Evolutionary conservation across 352 stramenopile genomes (phyloP).

Genomic region (Globisporangium camurandrum): DNA sequence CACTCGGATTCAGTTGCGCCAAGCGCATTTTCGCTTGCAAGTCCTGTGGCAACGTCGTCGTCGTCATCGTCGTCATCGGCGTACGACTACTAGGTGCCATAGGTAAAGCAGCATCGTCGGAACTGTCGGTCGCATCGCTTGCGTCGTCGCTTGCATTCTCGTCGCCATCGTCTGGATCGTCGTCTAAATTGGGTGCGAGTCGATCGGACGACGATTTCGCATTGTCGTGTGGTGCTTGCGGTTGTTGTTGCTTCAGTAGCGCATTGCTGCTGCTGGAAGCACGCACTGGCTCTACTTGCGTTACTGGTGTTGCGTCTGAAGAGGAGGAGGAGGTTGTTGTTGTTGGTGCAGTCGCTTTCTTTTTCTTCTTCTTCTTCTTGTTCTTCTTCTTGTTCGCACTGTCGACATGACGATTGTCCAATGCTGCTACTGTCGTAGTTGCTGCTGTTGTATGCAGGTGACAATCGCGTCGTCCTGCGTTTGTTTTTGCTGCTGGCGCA

Average conservation of each 20-base stretch:
- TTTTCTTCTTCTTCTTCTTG: conserved; percentile 16
- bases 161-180: background rate
- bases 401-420: background rate
- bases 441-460: conserved; percentile 3
- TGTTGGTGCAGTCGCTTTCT: too few species aligned
- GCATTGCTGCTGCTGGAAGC: background rate
- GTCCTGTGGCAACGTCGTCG: conserved; percentile 14
- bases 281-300: too few species aligned
- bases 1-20: conserved; percentile 60
- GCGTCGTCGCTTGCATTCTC: conserved; percentile 2
- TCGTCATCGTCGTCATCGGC: too few species aligned
- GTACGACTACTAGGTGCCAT: too few species aligned
- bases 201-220: too few species aligned
- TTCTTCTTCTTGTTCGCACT: conserved; percentile 15
- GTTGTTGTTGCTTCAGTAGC: background rate
- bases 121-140: conserved; percentile 1
- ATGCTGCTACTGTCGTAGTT: conserved; percentile 16
- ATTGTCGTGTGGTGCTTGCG: too few species aligned
- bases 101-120: too few species aligned
- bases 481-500: too few species aligned
- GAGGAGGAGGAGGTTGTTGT: too few species aligned
- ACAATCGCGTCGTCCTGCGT: conserved; percentile 5
- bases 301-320: too few species aligned
- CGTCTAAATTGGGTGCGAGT: too few species aligned
- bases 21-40: conserved; percentile 62